Conservation (phyloP, 345 rosid species). For the Salix viminalis region DNA sequence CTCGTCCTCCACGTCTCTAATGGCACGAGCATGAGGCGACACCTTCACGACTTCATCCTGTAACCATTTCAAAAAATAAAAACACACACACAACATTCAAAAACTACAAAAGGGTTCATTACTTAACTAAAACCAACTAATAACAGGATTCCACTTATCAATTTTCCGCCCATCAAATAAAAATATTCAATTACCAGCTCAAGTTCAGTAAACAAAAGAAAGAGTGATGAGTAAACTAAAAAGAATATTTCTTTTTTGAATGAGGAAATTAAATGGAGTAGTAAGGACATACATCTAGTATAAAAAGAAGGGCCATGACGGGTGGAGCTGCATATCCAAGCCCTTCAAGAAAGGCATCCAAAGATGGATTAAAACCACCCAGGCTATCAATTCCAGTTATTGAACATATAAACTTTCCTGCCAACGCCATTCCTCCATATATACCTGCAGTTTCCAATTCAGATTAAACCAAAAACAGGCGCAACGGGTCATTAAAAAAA, state of each 20-base stretch:
- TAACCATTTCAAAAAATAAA: slow-evolving; percentile 11
- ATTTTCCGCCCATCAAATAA: neutral
- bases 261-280: neutral
- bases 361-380: slow-evolving; percentile 77
- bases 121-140: neutral
- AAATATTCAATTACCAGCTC: neutral
- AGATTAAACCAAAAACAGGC: neutral
- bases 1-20: slow-evolving; percentile 97
- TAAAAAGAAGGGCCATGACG: slow-evolving; percentile 90
- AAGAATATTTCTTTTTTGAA: neutral
- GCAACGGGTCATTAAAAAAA: neutral
- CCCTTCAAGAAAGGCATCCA: slow-evolving; percentile 72
- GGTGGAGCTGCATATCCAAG: slow-evolving; percentile 96
- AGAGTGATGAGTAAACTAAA: neutral
- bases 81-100: neutral
- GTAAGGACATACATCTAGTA: slow-evolving; percentile 57
- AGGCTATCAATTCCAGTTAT: slow-evolving; percentile 69
- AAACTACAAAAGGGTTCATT: neutral
- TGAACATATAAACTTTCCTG: slow-evolving; percentile 88
- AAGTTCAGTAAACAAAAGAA: neutral
- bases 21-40: slow-evolving; percentile 95
- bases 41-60: slow-evolving; percentile 96
- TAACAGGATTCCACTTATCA: too few relatives aligned
- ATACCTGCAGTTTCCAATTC: slow-evolving; percentile 44
- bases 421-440: slow-evolving; percentile 87